Conservation (phyloP, 768 basidiomycete genomes). For the Tylopilus cervinicoccineus region DNA sequence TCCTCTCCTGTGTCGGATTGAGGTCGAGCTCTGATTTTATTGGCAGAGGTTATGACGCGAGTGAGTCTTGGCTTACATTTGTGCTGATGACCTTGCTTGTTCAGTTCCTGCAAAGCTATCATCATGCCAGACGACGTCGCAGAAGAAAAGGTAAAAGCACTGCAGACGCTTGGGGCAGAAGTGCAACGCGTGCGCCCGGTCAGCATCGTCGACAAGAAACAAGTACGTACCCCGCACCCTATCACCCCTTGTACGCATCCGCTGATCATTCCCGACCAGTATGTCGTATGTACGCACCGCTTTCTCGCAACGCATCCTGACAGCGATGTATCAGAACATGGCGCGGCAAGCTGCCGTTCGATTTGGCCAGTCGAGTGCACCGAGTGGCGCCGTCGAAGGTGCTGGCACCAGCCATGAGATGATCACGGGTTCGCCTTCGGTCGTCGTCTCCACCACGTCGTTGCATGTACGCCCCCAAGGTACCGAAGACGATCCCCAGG, state of each 20-base stretch:
- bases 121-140: slow-evolving; percentile 90
- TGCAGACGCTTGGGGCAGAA: slow-evolving; percentile 81
- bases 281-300: slow-evolving; percentile 50
- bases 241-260: neutral
- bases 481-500: slow-evolving; percentile 30
- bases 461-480: slow-evolving; percentile 35
- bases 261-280: slow-evolving; percentile 35
- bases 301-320: neutral
- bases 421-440: slow-evolving; percentile 42
- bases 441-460: slow-evolving; percentile 53
- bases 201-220: slow-evolving; percentile 95
- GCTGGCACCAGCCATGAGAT: slow-evolving; percentile 31
- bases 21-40: neutral
- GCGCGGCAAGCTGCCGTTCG: slow-evolving; percentile 73
- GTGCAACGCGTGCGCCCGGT: slow-evolving; percentile 90
- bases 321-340: slow-evolving; percentile 58
- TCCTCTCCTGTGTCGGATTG: neutral
- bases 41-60: slow-evolving; percentile 80
- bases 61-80: slow-evolving; percentile 36
- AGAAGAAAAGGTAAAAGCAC: slow-evolving; percentile 83
- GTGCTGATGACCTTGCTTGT: neutral
- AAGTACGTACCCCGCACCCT: slow-evolving; percentile 43
- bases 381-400: slow-evolving; percentile 5
- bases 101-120: slow-evolving; percentile 50
- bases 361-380: slow-evolving; percentile 52